These are phyloP conservation scores for Scutellaria minor DNA, from an alignment of 257 asterid genomes.

Conservation along the genomic window DNA sequence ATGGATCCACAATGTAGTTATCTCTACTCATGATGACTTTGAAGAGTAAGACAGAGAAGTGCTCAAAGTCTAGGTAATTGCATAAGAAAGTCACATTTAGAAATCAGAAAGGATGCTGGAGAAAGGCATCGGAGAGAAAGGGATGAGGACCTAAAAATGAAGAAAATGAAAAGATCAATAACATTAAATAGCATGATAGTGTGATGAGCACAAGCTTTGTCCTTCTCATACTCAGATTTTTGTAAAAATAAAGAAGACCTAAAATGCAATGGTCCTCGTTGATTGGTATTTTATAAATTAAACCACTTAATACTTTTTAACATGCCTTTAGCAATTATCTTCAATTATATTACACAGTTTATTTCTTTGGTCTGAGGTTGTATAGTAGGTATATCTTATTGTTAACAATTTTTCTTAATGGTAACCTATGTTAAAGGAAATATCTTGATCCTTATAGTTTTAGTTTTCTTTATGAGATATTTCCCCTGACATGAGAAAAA, in stretches of 20 bases:
- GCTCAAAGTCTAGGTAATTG: no score
- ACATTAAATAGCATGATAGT: background rate
- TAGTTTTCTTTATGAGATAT: constrained; percentile 8
- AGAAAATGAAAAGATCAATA: background rate
- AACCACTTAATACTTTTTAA: no score
- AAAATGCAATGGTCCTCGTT: no score
- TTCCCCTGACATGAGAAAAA: background rate
- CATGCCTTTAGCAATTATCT: no score
- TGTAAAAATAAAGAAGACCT: no score
- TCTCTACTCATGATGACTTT: no score
- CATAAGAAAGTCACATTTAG: no score
- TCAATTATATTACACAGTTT: no score
- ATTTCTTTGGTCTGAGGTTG: background rate
- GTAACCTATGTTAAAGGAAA: background rate
- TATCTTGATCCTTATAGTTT: constrained; percentile 11
- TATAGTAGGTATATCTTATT: background rate
- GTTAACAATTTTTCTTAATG: background rate
- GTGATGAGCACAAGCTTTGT: background rate
- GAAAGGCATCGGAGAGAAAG: background rate
- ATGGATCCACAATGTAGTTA: no score
- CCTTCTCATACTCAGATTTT: no score
- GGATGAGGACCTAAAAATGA: background rate
- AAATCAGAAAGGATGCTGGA: background rate
- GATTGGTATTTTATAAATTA: no score
- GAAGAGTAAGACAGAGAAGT: no score